These are phyloP conservation scores for Ulota crispa DNA, from an alignment of 225 moss, liverwort and hornwort species.

Conservation along the genomic window DNA sequence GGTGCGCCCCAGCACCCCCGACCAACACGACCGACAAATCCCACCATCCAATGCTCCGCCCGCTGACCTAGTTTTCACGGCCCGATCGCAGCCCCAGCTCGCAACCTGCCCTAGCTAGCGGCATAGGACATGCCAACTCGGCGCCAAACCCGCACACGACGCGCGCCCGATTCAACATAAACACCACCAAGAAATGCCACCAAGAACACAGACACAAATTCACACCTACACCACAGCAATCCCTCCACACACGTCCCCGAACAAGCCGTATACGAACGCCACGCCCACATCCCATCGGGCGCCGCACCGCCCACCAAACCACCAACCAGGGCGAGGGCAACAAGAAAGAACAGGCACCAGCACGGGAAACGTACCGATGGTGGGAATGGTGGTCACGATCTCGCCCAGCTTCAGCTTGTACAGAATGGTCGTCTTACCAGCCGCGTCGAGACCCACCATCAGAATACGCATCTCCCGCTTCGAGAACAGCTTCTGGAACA, in stretches of 20 bases:
- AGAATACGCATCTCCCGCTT: slow-evolving; percentile 98
- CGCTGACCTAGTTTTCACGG: neutral
- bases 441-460: slow-evolving; percentile 97
- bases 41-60: fast-evolving
- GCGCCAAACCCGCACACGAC: fast-evolving
- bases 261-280: neutral
- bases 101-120: no score
- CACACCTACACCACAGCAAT: neutral
- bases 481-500: slow-evolving; percentile 84
- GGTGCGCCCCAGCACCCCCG: no score
- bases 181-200: slow-evolving; percentile 9
- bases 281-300: neutral
- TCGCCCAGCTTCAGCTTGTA: slow-evolving; percentile 93
- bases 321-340: no score
- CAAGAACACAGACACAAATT: neutral
- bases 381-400: slow-evolving; percentile 92
- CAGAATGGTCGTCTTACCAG: slow-evolving; percentile 93
- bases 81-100: neutral
- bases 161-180: no score
- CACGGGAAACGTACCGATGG: slow-evolving; percentile 52
- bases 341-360: neutral
- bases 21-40: neutral
- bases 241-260: neutral
- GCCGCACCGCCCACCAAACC: neutral
- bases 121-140: no score